Base-by-base conservation (phyloP, 164 flowering plant genomes). In the Santalum album region DNA sequence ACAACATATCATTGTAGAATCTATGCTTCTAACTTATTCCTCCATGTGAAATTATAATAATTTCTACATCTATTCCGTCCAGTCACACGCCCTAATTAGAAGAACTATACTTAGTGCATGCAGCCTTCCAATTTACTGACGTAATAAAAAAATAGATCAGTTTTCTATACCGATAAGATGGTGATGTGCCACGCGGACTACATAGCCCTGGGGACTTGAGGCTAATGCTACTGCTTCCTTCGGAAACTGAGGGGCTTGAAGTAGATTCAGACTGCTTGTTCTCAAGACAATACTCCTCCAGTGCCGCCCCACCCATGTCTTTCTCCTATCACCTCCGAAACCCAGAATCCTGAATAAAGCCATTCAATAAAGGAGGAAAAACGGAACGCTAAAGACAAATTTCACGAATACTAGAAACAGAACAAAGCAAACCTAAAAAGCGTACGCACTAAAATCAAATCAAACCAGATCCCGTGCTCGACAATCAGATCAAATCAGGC, bases 161-260 rank as follows among this genome's bases (percentile, higher is more conserved):
- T n/a, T n/a, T n/a, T n/a, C n/a, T n/a, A 20, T 76, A 88, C 98
- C 95, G 67, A 64, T 77, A 75, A 55, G 81, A 63, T 2, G 95
- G 85, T 3, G 95, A 86, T 17, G 76, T 45, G 2, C 75, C 47
- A 18, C 65, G 67, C 0, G 86, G 87, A 59, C 88, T 86, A 52
- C 63, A 66, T 23, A 65, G 49, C 34, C 70, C 84, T 0, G 92
- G 87, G 0, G 97, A 83, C 79, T 74, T 81, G 34, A 69, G 52
- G 38, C 69, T 53, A 51, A 68, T 62, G 62, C 77, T 69, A 17
- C 71, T 74, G 65, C 89, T 80, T 14, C 79, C 86, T 42, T 88
- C 94, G 0, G 95, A 86, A 45, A 69, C 59, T 12, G 96, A 84
- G 15, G 95, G 78, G 69, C 87, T 78, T 16, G 89, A 84, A 56